phyloP scores from a whole-genome alignment of 768 basidiomycete species.

The Boletus barrowsii region DNA sequence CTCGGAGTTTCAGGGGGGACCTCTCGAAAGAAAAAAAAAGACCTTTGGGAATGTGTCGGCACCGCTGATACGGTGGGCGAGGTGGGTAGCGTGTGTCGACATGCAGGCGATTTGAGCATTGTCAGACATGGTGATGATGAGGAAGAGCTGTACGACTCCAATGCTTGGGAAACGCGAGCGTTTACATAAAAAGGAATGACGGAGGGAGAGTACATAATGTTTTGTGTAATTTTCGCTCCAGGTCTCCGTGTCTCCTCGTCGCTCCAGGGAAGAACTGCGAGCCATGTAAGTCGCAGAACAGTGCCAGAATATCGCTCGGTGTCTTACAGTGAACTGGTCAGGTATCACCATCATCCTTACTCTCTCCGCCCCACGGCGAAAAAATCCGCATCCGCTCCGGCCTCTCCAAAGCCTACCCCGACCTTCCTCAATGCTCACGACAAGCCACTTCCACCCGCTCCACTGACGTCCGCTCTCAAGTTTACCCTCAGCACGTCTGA shows the following conservation, averaged over 20 bases:
- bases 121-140: not conserved
- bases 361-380: slow-evolving; percentile 22
- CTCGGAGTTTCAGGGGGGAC: not conserved
- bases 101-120: not conserved
- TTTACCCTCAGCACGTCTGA: slow-evolving; percentile 23
- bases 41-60: not conserved
- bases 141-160: slow-evolving; percentile 4
- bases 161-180: slow-evolving; percentile 18
- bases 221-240: not conserved
- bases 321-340: not conserved
- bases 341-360: slow-evolving; percentile 21
- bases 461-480: slow-evolving; percentile 28
- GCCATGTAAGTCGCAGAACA: slow-evolving; percentile 22
- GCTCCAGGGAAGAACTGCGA: not conserved
- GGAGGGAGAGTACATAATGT: slow-evolving; percentile 20
- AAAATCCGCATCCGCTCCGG: slow-evolving; percentile 27
- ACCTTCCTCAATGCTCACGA: slow-evolving; percentile 22
- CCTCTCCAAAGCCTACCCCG: slow-evolving; percentile 15
- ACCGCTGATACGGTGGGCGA: not conserved
- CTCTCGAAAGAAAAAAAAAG: not conserved
- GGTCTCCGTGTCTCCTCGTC: not conserved
- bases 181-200: slow-evolving; percentile 30
- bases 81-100: not conserved
- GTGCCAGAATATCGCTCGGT: not conserved
- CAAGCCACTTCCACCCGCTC: slow-evolving; percentile 42